Evolutionary conservation across 2,329 filamentous ascomycete species (phyloP).

Genomic region (Colletotrichum sublineola): DNA sequence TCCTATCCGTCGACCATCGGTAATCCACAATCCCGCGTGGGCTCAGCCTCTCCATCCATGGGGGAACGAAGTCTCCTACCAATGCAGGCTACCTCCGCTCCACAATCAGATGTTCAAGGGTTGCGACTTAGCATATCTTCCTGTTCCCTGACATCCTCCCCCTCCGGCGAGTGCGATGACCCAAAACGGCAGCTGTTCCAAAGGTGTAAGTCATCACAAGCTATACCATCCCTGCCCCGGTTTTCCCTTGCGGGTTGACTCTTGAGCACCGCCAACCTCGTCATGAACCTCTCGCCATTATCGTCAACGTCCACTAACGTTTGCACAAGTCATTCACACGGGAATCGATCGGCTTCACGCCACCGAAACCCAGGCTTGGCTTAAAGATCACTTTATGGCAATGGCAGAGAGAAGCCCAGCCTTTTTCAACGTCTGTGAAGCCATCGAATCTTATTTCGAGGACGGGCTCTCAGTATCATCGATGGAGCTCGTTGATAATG

Average conservation of each 20-base stretch:
- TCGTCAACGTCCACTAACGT: constrained; percentile 5
- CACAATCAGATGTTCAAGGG: background rate
- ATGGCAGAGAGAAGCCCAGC: constrained; percentile 33
- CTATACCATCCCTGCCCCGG: background rate
- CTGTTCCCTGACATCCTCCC: constrained; percentile 10
- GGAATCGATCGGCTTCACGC: constrained; percentile 37
- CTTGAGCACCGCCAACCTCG: background rate
- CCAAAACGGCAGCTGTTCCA: constrained; percentile 29
- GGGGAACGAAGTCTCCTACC: background rate
- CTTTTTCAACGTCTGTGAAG: constrained; percentile 34
- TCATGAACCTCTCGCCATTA: background rate
- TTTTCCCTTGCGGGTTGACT: background rate
- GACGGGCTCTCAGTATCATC: constrained; percentile 37
- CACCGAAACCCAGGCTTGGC: constrained; percentile 35
- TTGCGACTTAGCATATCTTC: background rate
- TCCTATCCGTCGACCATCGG: background rate
- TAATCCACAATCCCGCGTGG: background rate
- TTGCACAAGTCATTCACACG: constrained; percentile 24
- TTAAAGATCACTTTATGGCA: constrained; percentile 32
- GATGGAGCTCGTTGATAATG: constrained; percentile 39
- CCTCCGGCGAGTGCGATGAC: constrained; percentile 15
- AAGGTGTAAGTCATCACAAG: constrained; percentile 19
- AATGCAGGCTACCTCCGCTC: background rate
- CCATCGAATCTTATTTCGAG: constrained; percentile 39
- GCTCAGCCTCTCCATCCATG: constrained; percentile 7